phyloP scores from a whole-genome alignment of 768 basidiomycete species.

The Termitomyces sp. region DNA sequence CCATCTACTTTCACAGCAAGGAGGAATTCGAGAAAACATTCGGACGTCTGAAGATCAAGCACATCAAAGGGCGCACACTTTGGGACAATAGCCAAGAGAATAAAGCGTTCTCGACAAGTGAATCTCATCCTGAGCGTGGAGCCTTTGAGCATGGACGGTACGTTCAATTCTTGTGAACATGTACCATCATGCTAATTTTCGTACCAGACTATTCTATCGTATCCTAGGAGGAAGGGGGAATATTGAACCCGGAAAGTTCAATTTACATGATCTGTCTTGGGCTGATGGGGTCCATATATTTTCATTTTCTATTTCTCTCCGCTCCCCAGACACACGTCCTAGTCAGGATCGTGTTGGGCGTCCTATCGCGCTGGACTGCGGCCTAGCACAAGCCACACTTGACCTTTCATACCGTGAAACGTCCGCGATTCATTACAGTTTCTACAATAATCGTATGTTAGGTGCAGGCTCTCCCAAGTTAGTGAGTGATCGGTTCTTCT shows the following conservation, averaged over 20 bases:
- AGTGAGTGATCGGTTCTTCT: not conserved
- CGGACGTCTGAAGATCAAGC: slow-evolving; percentile 30
- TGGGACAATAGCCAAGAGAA: slow-evolving; percentile 41
- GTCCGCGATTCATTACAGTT: slow-evolving; percentile 20
- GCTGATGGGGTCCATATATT: slow-evolving; percentile 23
- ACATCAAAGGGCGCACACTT: slow-evolving; percentile 24
- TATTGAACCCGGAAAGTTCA: slow-evolving; percentile 23
- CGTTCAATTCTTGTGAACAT: not conserved
- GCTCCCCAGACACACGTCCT: slow-evolving; percentile 26
- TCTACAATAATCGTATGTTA: slow-evolving; percentile 14
- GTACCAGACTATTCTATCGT: slow-evolving; percentile 23
- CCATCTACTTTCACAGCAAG: slow-evolving; percentile 32
- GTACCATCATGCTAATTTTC: not conserved
- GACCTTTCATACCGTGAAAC: slow-evolving; percentile 11
- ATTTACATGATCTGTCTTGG: slow-evolving; percentile 26
- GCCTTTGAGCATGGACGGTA: slow-evolving; percentile 47
- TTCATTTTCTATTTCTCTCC: slow-evolving; percentile 32
- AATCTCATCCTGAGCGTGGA: slow-evolving; percentile 25
- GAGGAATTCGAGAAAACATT: slow-evolving; percentile 33
- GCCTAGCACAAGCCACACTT: slow-evolving; percentile 34
- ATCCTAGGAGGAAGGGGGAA: slow-evolving; percentile 19
- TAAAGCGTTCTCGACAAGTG: slow-evolving; percentile 23
- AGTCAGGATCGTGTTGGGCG: slow-evolving; percentile 21
- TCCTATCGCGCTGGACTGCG: slow-evolving; percentile 32
- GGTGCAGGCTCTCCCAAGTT: slow-evolving; percentile 5